Evolutionary conservation across 495 filamentous ascomycete species (phyloP), one percentile per base, ranked within the genome.

Genomic region (Lasiosphaeria hispida): DNA sequence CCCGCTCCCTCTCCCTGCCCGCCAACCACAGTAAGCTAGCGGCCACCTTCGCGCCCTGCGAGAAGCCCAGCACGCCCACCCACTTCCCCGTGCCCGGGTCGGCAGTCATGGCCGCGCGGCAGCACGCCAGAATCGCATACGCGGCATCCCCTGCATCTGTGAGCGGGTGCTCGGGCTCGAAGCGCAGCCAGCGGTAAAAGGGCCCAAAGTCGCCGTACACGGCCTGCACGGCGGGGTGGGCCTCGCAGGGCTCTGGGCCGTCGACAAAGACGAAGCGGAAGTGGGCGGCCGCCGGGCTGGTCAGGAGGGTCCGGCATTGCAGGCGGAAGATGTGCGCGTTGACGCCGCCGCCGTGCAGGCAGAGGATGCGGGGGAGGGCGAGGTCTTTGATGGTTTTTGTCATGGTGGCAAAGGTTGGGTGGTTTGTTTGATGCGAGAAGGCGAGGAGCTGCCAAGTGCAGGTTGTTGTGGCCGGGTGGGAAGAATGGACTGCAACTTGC

Each of bases 1-100:
- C 4, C 15, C 15, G 45, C 9, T 48, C 45, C 45, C 19, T 8
- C 45, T 19, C 19, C 15, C 19, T 8, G 8, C 15, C 19, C 19
- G n/a, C n/a, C n/a, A 48, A 14, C 45, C 45, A 48, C 7, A 48
- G 11, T 9, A 48, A 7, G 15, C 15, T 23, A 8, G 45, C 45
- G 4, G 45, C 45, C 15, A 48, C 33, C 48, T 70, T 70, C 1
- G 63, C 67, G 5, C 69, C 69, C 39, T 68, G 65, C 9, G 68
- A 70, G 30, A 72, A 70, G 23, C 54, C 69, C 0, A 72, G 49
- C 4, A 72, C n/a, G 9, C 69, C 69, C 1, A 68, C 65, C 45
- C 45, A 48, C 19, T 48, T 19, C 4, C 45, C 45, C 45, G 45
- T 48, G 15, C 15, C 45, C 7, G 15, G 15, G 45, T 48, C 45